Percentiles rank a stretch among this genome's conserved stretches.
These are phyloP conservation scores for Omphalea diandra DNA, from an alignment of 441 rosid species.

Conservation along the genomic window DNA sequence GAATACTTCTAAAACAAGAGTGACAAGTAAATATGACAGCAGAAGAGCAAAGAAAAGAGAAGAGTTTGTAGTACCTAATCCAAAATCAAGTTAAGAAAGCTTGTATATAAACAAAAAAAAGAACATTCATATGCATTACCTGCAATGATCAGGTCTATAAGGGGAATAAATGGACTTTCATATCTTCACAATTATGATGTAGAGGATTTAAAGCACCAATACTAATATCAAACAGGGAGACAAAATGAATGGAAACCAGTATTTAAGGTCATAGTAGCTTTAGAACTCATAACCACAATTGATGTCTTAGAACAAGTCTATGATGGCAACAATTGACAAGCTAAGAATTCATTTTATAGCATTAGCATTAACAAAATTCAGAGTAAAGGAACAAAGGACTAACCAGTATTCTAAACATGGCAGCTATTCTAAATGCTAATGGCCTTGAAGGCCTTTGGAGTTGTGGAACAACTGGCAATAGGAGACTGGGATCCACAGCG, in stretches of 20 bases:
- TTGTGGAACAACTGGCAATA: constrained; percentile 73
- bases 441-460: constrained; percentile 58
- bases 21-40: too few relatives aligned
- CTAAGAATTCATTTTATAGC: neutral
- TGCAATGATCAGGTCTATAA: neutral
- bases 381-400: constrained; percentile 21
- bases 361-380: neutral
- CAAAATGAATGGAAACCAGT: neutral
- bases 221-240: neutral
- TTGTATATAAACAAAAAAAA: neutral
- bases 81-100: too few relatives aligned
- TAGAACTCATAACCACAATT: neutral
- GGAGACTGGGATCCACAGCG: constrained; percentile 35
- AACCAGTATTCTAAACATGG: constrained; percentile 89
- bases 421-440: constrained; percentile 82
- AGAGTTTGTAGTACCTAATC: too few relatives aligned
- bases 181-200: neutral
- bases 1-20: too few relatives aligned
- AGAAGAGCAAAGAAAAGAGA: too few relatives aligned
- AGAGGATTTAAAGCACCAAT: neutral
- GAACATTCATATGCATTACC: neutral
- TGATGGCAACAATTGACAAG: neutral
- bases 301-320: neutral
- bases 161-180: neutral
- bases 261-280: neutral